Conservation (phyloP, 1,139 yeast genomes). For the Hanseniaspora sp. region DNA sequence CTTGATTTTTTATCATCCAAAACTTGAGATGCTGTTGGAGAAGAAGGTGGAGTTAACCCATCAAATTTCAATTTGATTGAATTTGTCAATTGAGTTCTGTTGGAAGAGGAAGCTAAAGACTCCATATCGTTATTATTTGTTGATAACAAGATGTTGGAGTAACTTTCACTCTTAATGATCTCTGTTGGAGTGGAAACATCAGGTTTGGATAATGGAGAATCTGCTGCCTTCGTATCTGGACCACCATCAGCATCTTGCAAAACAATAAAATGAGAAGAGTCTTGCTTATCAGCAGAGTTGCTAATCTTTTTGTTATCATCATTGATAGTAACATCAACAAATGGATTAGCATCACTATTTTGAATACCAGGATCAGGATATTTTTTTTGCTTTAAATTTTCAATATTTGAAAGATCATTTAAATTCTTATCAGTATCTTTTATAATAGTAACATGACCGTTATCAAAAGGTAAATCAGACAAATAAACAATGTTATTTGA, state of each 20-base stretch:
- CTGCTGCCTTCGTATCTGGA: not conserved
- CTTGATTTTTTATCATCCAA: not conserved
- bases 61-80: slow-evolving; percentile 3
- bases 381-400: no score
- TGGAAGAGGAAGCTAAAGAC: slow-evolving; percentile 4
- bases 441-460: not conserved
- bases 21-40: not conserved
- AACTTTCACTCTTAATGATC: slow-evolving; percentile 1
- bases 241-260: slow-evolving; percentile 1
- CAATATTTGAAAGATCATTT: no score
- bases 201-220: not conserved
- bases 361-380: no score
- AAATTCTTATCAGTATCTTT: no score
- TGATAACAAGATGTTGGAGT: slow-evolving; percentile 9
- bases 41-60: not conserved
- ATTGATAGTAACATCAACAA: no score
- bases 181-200: slow-evolving; percentile 1
- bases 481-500: not conserved
- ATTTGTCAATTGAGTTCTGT: not conserved
- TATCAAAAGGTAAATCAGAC: not conserved
- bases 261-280: not conserved
- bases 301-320: not conserved
- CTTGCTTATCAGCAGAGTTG: not conserved
- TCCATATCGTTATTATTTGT: slow-evolving; percentile 6
- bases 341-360: no score